These are phyloP conservation scores for Mycena rosella DNA, from an alignment of 768 basidiomycete species.

Conservation along the genomic window DNA sequence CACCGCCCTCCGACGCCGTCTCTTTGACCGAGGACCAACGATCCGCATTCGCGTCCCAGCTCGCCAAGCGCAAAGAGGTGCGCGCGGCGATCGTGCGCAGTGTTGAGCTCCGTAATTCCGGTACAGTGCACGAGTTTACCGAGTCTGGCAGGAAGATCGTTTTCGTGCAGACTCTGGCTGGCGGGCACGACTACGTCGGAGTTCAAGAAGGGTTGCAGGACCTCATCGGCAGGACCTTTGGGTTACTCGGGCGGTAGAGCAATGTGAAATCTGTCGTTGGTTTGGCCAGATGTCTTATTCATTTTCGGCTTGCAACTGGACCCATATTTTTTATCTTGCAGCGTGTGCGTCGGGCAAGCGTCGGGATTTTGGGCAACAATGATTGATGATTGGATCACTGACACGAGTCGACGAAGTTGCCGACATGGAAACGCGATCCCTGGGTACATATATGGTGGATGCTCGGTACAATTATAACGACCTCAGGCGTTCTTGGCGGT, in stretches of 20 bases:
- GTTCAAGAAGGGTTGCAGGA: slow-evolving; percentile 82
- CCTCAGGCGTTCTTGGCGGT: no score
- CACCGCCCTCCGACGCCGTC: slow-evolving; percentile 51
- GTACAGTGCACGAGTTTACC: slow-evolving; percentile 66
- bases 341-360: no score
- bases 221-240: slow-evolving; percentile 59
- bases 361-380: no score
- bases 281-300: no score
- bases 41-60: slow-evolving; percentile 54
- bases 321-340: no score
- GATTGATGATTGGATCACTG: no score
- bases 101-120: slow-evolving; percentile 60
- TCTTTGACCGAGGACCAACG: slow-evolving; percentile 57
- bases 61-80: slow-evolving; percentile 52
- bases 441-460: no score
- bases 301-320: no score
- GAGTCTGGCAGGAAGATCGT: slow-evolving; percentile 61
- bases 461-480: no score
- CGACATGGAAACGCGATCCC: no score
- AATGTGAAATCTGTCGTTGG: no score
- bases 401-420: no score
- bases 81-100: slow-evolving; percentile 61
- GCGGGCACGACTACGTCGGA: slow-evolving; percentile 73
- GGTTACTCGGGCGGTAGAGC: slow-evolving; percentile 28
- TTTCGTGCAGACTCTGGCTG: slow-evolving; percentile 71